Conservation (phyloP, 805 yeast species). For the Kazachstania kunashirensis region DNA sequence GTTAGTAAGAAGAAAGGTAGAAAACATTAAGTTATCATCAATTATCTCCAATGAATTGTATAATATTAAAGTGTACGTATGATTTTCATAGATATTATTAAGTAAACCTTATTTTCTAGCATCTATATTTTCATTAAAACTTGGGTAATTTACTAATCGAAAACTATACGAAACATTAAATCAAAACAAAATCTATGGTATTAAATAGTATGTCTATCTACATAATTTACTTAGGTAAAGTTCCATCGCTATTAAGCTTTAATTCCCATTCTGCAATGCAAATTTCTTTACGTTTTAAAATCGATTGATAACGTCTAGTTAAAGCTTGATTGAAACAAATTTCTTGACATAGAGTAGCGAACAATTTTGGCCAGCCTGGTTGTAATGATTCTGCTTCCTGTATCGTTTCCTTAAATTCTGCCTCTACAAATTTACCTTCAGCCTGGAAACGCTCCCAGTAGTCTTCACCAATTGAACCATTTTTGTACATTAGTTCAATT, state of each 20-base stretch:
- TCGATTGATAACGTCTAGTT: slow-evolving; percentile 52
- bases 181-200: no score
- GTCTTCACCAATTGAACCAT: slow-evolving; percentile 88
- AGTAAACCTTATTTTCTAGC: no score
- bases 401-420: slow-evolving; percentile 70
- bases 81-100: no score
- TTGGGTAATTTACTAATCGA: no score
- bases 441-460: slow-evolving; percentile 70
- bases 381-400: slow-evolving; percentile 63
- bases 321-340: slow-evolving; percentile 88
- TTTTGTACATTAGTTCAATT: slow-evolving; percentile 64
- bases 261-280: slow-evolving; percentile 26
- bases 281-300: slow-evolving; percentile 32
- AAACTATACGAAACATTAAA: no score
- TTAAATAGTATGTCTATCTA: no score
- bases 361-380: slow-evolving; percentile 69
- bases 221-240: slow-evolving; percentile 16
- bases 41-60: no score
- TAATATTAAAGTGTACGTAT: no score
- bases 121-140: no score
- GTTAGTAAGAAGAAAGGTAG: slow-evolving; percentile 52
- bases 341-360: slow-evolving; percentile 76
- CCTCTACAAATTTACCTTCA: slow-evolving; percentile 67
- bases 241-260: slow-evolving; percentile 25
- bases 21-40: slow-evolving; percentile 29